Evolutionary conservation across 1,139 yeast genomes (phyloP), one percentile per base, ranked within the genome.

Genomic region (Saccharomyces pastorianus): DNA sequence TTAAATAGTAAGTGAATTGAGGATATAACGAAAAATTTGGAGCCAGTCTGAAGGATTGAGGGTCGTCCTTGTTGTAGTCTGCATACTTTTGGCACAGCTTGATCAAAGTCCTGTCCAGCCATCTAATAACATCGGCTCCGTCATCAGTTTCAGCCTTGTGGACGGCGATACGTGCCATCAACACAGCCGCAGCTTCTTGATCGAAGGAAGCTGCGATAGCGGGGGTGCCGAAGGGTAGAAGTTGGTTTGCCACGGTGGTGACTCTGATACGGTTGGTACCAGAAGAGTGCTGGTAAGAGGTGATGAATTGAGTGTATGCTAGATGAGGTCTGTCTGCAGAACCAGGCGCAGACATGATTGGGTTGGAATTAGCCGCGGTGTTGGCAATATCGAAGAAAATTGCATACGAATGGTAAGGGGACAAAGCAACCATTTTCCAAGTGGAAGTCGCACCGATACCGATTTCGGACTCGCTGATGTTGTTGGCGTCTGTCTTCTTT

Each of bases 131-230:
- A 64, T 88, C 96, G 9, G 82, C 76, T 34, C 85, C 83, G 58
- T 81, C 87, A 59, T 84, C 88, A 27, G 82, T 87, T 73, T 93
- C 91, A 48, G 93, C 83, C 74, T 88, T 93, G 77, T 81, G 87
- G 53, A 93, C 90, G 4, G 97, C 95, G 55, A 93, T 84, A 70
- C 99, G 81, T 1, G 98, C 87, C 90, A 91, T 88, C 60, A 93
- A 77, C 1, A 91, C 98, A 6, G 98, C 96, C 9, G 99, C 97
- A 17, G 98, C 97, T 72, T 93, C 99, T 75, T 95, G 99, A 73
- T 93, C 99, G 71, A 93, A 93, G n/a, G 95, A 77, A 34, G 75
- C 75, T 7, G 82, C 78, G 58, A 80, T 76, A 41, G 72, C 73
- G 34, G 79, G 79, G 53, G 76, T 78, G 52, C 82, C 84, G 42